Conservation (phyloP, 2,329 filamentous ascomycete species). For the Fusarium camptoceras region DNA sequence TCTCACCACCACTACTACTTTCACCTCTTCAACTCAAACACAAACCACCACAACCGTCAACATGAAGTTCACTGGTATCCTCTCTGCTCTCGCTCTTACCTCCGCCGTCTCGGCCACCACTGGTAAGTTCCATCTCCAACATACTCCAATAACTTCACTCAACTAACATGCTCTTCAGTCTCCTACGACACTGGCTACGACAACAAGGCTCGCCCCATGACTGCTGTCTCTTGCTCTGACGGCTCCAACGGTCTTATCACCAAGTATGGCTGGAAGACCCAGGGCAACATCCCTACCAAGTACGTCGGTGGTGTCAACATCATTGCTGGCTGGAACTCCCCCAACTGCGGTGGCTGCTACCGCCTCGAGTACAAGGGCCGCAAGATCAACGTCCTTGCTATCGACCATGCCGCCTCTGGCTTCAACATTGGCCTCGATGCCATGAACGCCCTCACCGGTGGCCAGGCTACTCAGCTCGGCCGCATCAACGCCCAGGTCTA, state of each 20-base stretch:
- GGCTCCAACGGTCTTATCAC: slow-evolving; percentile 74
- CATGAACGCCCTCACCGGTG: slow-evolving; percentile 67
- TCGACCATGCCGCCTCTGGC: slow-evolving; percentile 63
- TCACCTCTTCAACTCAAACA: slow-evolving; percentile 16
- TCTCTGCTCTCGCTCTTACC: slow-evolving; percentile 55
- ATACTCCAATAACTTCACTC: not conserved
- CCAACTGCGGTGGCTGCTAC: slow-evolving; percentile 71
- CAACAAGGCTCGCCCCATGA: slow-evolving; percentile 65
- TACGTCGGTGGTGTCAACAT: slow-evolving; percentile 66
- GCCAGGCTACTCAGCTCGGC: slow-evolving; percentile 62
- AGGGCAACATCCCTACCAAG: slow-evolving; percentile 63
- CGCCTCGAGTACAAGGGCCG: slow-evolving; percentile 62
- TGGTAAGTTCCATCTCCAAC: slow-evolving; percentile 41
- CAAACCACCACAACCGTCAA: slow-evolving; percentile 45
- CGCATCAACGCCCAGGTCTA: slow-evolving; percentile 62
- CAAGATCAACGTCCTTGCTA: slow-evolving; percentile 65
- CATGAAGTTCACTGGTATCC: slow-evolving; percentile 59
- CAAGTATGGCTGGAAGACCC: slow-evolving; percentile 68
- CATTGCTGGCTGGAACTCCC: slow-evolving; percentile 67
- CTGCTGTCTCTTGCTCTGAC: slow-evolving; percentile 73
- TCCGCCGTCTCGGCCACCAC: slow-evolving; percentile 53
- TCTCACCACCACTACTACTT: slow-evolving; percentile 14
- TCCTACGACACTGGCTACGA: slow-evolving; percentile 82
- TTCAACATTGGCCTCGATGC: slow-evolving; percentile 69
- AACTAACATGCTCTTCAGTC: slow-evolving; percentile 56